A percentile compares a stretch with the other conserved stretches of the same genome.
Evolutionary conservation across 2,329 filamentous ascomycete species (phyloP).

Genomic region (Diaporthe citri): DNA sequence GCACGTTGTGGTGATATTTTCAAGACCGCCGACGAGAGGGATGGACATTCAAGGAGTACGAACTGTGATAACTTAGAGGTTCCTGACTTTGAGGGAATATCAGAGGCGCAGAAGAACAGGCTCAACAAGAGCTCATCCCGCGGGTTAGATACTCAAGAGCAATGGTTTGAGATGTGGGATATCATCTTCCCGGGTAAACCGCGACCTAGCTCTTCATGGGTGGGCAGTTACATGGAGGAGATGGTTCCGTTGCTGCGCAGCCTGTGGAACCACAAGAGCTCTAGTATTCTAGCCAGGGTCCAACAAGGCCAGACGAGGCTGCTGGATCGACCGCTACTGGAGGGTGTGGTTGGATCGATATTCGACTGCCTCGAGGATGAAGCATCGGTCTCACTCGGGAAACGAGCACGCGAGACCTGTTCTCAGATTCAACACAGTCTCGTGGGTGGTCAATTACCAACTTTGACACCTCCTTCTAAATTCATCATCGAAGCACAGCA

Average conservation of each 20-base stretch:
- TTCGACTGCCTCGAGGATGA: not conserved
- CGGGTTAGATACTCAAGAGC: not conserved
- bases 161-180: slow-evolving; percentile 26
- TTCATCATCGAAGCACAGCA: not conserved
- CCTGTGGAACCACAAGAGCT: not conserved
- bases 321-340: not conserved
- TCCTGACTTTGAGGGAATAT: not conserved
- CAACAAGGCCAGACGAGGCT: not conserved
- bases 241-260: slow-evolving; percentile 9
- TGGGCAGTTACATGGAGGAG: slow-evolving; percentile 16
- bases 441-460: not conserved
- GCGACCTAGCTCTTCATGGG: not conserved
- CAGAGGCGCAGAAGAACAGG: not conserved
- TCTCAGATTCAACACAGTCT: not conserved
- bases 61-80: not conserved
- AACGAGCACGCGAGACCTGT: not conserved
- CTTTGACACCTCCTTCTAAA: not conserved
- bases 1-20: not conserved
- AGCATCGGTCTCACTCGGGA: not conserved
- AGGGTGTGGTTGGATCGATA: not conserved
- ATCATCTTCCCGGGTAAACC: not conserved
- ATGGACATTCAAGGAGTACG: not conserved
- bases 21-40: not conserved
- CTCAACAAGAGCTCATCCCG: slow-evolving; percentile 1
- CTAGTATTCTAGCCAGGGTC: not conserved